Evolutionary conservation across 805 yeast species (phyloP).

Genomic region (Saturnispora bothae): DNA sequence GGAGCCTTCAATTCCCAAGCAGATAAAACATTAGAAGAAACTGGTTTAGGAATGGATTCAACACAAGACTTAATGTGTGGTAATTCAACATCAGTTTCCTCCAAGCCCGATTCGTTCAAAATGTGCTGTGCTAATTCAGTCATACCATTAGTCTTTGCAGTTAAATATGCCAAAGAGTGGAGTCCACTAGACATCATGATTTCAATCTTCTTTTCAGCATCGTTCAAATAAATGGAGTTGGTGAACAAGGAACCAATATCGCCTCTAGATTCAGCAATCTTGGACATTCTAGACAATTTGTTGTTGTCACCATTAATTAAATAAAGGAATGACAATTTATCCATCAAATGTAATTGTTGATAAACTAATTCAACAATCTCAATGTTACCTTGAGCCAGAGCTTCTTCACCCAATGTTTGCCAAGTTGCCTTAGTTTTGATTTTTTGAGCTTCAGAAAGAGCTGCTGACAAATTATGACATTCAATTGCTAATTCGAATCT

Average conservation of each 20-base stretch:
- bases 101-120: constrained; percentile 57
- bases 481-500: constrained; percentile 92
- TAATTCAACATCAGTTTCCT: constrained; percentile 45
- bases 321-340: constrained; percentile 82
- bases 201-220: constrained; percentile 63
- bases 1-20: constrained; percentile 82
- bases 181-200: constrained; percentile 71
- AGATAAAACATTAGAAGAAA: constrained; percentile 28
- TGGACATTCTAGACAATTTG: constrained; percentile 74
- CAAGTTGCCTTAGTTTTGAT: constrained; percentile 61
- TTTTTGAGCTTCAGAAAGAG: constrained; percentile 77
- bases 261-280: constrained; percentile 81
- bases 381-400: constrained; percentile 80
- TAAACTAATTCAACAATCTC: constrained; percentile 77
- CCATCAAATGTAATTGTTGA: constrained; percentile 80
- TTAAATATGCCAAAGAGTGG: constrained; percentile 81
- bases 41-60: constrained; percentile 38
- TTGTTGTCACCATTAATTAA: constrained; percentile 70
- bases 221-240: constrained; percentile 68
- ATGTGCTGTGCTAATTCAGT: constrained; percentile 64
- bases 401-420: constrained; percentile 78
- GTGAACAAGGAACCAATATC: constrained; percentile 73
- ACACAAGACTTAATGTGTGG: constrained; percentile 28
- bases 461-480: constrained; percentile 79
- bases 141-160: constrained; percentile 81